Conservation (phyloP, 2,329 filamentous ascomycete genomes). For the Epichloe gansuensis region DNA sequence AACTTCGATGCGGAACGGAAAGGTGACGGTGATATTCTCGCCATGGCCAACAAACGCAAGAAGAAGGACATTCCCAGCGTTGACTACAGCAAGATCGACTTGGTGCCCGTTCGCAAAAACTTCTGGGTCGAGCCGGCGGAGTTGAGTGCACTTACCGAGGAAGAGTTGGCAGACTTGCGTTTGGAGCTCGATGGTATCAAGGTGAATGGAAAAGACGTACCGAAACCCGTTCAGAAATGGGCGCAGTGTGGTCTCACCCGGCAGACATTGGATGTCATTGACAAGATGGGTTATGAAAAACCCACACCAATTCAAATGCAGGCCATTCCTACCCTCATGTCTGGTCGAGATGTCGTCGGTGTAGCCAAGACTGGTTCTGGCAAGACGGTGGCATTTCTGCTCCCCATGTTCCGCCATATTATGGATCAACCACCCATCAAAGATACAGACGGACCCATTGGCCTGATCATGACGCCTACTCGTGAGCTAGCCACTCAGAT, state of each 20-base stretch:
- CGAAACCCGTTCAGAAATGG: constrained; percentile 93
- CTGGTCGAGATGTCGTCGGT: constrained; percentile 86
- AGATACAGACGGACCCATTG: constrained; percentile 76
- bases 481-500: constrained; percentile 91
- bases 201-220: constrained; percentile 75
- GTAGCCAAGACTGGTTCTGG: constrained; percentile 96
- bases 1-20: constrained; percentile 37
- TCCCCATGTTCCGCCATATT: constrained; percentile 97
- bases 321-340: constrained; percentile 90
- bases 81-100: constrained; percentile 76
- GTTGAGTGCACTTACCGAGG: constrained; percentile 69
- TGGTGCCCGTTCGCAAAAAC: constrained; percentile 79
- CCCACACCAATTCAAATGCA: constrained; percentile 94
- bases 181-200: constrained; percentile 92
- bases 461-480: constrained; percentile 85
- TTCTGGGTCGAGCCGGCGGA: constrained; percentile 91
- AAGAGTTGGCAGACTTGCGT: constrained; percentile 69
- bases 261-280: constrained; percentile 76
- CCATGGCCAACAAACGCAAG: constrained; percentile 56
- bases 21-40: constrained; percentile 36
- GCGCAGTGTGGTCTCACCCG: constrained; percentile 85
- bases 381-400: constrained; percentile 88
- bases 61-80: constrained; percentile 90
- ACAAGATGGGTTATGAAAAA: constrained; percentile 68
- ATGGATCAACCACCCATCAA: constrained; percentile 79